Base-by-base conservation (phyloP, 768 basidiomycete genomes). In the Termitomyces sp. region DNA sequence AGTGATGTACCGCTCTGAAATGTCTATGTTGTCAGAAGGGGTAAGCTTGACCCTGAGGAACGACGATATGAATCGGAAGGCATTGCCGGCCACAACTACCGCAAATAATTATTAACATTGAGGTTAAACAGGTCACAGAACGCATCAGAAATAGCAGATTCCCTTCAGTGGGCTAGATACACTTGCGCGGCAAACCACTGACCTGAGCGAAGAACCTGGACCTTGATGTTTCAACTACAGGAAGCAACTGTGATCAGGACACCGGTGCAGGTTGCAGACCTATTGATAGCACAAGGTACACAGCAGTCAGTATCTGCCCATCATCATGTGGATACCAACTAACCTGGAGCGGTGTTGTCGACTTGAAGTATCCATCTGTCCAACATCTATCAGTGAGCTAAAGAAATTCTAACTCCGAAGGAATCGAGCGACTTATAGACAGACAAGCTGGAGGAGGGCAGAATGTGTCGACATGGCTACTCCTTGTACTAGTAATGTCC, bases 401-500 rank as follows among this genome's bases (percentile, higher is more conserved):
- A 51, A 52, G 19, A 43, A 51, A 11, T 44, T 41, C 35, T n/a
- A 51, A n/a, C 32, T 17, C 42, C 12, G 42, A 38, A 3, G 28
- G 7, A 0, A 28, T 28, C 7, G 4, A 7, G 34, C 4, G 15
- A 67, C 71, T 52, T 54, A 75, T 73, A 66, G 59, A 74, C 74
- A 66, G 59, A 74, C 70, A 53, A 78, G 69, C 55, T 73, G 70
- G 54, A 76, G 72, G 44, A 73, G 72, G 62, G 71, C 71, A 56
- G 76, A 74, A 57, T 71, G 74, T 61, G 69, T 69, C 70, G 70
- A 60, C 62, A 59, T 70, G 67, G 66, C 68, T 66, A 60, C 66
- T 67, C 55, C 66, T 46, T 17, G 65, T 28, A 68, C 57, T 64
- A 55, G 57, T 64, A 10, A 32, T 32, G 30, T n/a, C n/a, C n/a